Base-by-base conservation (phyloP, 352 stramenopile genomes). In the Phytophthora sp. region DNA sequence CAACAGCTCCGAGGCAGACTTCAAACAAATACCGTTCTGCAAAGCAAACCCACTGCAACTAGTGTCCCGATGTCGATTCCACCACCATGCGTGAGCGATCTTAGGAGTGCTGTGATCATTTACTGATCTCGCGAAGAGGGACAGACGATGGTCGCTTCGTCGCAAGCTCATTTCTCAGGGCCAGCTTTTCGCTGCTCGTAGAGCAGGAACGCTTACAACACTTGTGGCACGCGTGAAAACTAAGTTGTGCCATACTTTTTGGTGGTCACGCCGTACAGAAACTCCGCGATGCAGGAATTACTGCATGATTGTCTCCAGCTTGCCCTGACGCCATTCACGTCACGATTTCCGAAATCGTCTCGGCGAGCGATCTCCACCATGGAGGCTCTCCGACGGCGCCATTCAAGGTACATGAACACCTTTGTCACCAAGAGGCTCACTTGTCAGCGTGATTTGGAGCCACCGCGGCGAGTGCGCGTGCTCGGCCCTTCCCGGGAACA, bases 391-490 rank as follows among this genome's bases (percentile, higher is more conserved):
- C n/a, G n/a, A n/a, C n/a, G n/a, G n/a, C n/a, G n/a, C n/a, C n/a
- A n/a, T n/a, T n/a, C n/a, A n/a, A n/a, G n/a, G n/a, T n/a, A n/a
- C n/a, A n/a, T n/a, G n/a, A n/a, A n/a, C n/a, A n/a, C n/a, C n/a
- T n/a, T 17, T 39, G 34, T 39, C 7, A 39, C 28, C 11, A 6
- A 34, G 11, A 11, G 2, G 26, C 13, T 56, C 37, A 53, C 28
- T 60, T 45, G 38, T 21, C 20, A 32, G 15, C 54, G 32, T 54
- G 31, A 62, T 62, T 52, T 52, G 52, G 46, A 60, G n/a, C 49
- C 34, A 59, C 13, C 13, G 9, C 6, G 37, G n/a, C n/a, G n/a
- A n/a, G n/a, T n/a, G 37, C 17, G 52, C 28, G 28, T 37, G 41
- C 13, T 44, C 35, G 41, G 52, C 52, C 48, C 42, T 54, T 55